These are phyloP conservation scores for Aspergillus cejpii DNA, from an alignment of 2,329 filamentous ascomycete genomes.

Conservation along the genomic window DNA sequence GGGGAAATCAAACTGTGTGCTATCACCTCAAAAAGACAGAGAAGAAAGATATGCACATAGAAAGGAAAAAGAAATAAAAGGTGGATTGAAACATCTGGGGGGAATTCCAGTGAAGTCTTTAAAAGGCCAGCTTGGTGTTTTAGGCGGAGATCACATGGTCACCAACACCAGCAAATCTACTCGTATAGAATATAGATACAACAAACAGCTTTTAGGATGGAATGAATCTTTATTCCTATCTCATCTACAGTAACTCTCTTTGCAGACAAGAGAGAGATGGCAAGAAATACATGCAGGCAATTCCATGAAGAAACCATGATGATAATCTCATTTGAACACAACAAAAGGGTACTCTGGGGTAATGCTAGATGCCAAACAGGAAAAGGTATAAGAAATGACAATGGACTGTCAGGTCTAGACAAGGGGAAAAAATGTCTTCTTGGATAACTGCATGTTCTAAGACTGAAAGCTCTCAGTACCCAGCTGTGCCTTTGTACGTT, in stretches of 20 bases:
- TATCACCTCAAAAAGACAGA: too few relatives aligned
- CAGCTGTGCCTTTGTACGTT: slow-evolving; percentile 30
- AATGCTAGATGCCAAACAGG: slow-evolving; percentile 10
- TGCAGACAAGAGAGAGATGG: neutral
- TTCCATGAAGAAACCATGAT: neutral
- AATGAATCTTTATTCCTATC: neutral
- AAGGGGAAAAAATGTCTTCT: too few relatives aligned
- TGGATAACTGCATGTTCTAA: neutral
- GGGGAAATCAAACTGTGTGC: too few relatives aligned
- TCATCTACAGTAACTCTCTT: neutral
- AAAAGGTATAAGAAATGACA: slow-evolving; percentile 4
- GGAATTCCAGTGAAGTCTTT: neutral
- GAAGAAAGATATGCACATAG: neutral
- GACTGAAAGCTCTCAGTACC: slow-evolving; percentile 8
- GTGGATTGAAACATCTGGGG: neutral
- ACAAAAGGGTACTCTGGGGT: slow-evolving; percentile 5
- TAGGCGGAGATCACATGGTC: slow-evolving; percentile 20
- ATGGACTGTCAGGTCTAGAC: too few relatives aligned
- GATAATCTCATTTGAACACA: slow-evolving; percentile 1
- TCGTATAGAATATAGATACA: neutral
- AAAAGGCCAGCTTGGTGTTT: slow-evolving; percentile 28
- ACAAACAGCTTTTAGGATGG: neutral
- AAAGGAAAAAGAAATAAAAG: neutral
- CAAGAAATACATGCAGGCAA: neutral
- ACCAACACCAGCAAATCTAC: neutral